Evolutionary conservation across 140 eudicot species (phyloP), one percentile per base, ranked within the genome.

Genomic region (Oenanthe javanica): DNA sequence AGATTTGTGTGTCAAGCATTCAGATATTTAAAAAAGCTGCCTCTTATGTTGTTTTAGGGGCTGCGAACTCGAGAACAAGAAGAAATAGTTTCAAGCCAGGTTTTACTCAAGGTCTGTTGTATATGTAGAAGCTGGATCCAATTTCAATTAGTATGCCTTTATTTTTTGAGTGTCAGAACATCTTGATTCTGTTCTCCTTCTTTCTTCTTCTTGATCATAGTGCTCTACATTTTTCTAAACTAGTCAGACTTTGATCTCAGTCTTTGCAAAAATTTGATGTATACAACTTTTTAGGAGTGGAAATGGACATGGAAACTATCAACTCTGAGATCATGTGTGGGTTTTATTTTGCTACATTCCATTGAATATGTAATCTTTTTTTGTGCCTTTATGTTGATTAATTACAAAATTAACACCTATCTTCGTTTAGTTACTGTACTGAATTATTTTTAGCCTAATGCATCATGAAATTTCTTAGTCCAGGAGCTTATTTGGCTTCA

Each of bases 11-110:
- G 27, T 79, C 76, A 47, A 43, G 55, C 23, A 27, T 45, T 18
- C 19, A 19, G 61, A n/a, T 23, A 46, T 48, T 48, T 25, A 47
- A 47, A 46, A 19, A 66, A 21, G 75, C 13, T n/a, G 27, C 51
- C 59, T 79, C 23, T 0, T 36, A 63, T 43, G 15, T 45, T 45
- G 57, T 72, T 80, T 79, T 77, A 95, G 99, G 97, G 97, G 67
- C 46, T 92, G 86, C 88, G 99, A 76, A 90, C 86, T 76, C 97
- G 99, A 82, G 97, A 95, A 81, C 88, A 92, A 89, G 99, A 95
- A 85, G 99, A 95, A 72, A 84, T 82, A 52, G 92, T 92, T 85
- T 92, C 99, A 80, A 95, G 99, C 88, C 93, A 87, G 85, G 81
- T 77, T 85, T 84, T 95, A 78, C 84, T 92, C 82, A 88, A 90